These are phyloP conservation scores for Sungouiozyma ichnusensis DNA, from an alignment of 805 yeast species.

Conservation along the genomic window DNA sequence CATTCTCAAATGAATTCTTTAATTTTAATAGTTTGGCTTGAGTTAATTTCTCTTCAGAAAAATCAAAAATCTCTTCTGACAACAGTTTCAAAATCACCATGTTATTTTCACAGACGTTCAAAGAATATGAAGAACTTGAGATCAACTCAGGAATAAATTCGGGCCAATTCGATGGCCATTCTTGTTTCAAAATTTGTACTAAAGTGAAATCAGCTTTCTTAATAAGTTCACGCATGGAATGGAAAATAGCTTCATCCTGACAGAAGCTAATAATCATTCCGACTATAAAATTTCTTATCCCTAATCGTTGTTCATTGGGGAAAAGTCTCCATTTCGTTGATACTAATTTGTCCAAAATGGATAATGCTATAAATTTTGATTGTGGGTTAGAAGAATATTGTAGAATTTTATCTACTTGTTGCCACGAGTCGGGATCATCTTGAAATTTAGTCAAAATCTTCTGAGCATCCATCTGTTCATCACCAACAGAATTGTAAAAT, in stretches of 20 bases:
- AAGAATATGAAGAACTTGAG: constrained; percentile 64
- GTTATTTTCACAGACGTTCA: constrained; percentile 92
- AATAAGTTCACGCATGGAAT: constrained; percentile 53
- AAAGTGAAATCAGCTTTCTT: constrained; percentile 86
- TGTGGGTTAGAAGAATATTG: constrained; percentile 67
- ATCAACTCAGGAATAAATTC: constrained; percentile 87
- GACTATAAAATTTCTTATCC: constrained; percentile 85
- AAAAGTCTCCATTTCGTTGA: constrained; percentile 84
- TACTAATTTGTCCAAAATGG: constrained; percentile 79
- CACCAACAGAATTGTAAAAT: constrained; percentile 68
- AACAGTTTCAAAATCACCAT: constrained; percentile 78
- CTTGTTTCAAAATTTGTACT: constrained; percentile 89
- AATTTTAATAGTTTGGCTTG: constrained; percentile 79
- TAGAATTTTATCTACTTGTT: constrained; percentile 75
- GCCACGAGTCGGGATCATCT: constrained; percentile 90
- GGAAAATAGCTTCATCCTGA: constrained; percentile 58
- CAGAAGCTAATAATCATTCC: constrained; percentile 86
- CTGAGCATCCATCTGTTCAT: constrained; percentile 56
- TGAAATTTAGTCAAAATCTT: constrained; percentile 67
- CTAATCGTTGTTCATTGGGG: constrained; percentile 76
- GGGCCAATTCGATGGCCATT: constrained; percentile 98
- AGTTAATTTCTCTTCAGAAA: constrained; percentile 82
- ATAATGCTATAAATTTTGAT: constrained; percentile 81
- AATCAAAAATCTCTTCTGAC: constrained; percentile 92
- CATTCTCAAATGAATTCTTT: constrained; percentile 72